Base-by-base conservation (phyloP, 441 rosid species). In the Theobroma grandiflorum region DNA sequence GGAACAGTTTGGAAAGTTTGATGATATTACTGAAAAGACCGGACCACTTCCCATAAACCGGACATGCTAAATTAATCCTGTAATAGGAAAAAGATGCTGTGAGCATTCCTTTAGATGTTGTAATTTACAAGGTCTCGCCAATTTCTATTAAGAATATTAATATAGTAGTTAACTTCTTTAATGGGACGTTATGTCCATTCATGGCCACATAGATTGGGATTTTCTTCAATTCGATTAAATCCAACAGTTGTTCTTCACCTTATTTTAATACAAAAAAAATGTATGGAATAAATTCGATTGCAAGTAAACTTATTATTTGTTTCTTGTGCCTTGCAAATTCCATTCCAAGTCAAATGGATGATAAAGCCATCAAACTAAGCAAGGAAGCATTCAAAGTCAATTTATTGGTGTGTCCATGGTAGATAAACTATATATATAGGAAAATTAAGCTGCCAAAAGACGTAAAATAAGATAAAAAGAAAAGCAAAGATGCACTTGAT, bases 311-410 rank as follows among this genome's bases (percentile, higher is more conserved):
- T 14, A 57, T 63, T 33, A 31, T 33, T 59, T 12, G 18, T 64
- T 68, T 22, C 55, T 20, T 69, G 57, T 45, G 55, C 10, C 37
- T 6, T 65, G 22, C 6, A 14, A 40, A 65, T 22, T 33, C 55
- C 9, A 22, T 22, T 45, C n/a, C 38, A 69, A 45, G 57, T 69
- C 73, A 45, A 69, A 69, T 37, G 73, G 8, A 45, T 69, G 14
- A 26, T 45, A 47, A 12, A 69, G 40, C 72, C 53, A 47, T 22
- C 18, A 14, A 14, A 66, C 20, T 7, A 40, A 45, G 20, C 73
- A 5, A 69, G 16, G 57, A 45, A 69, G 57, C 38, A 69, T 69
- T 22, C 33, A 45, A 69, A 68, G n/a, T 15, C 68, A 35, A 63
- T 63, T 15, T 15, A 15, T 61, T 59, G 64, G 1, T n/a, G 62